Conservation (phyloP, 164 flowering plant species). For the Vitis rotundifolia region DNA sequence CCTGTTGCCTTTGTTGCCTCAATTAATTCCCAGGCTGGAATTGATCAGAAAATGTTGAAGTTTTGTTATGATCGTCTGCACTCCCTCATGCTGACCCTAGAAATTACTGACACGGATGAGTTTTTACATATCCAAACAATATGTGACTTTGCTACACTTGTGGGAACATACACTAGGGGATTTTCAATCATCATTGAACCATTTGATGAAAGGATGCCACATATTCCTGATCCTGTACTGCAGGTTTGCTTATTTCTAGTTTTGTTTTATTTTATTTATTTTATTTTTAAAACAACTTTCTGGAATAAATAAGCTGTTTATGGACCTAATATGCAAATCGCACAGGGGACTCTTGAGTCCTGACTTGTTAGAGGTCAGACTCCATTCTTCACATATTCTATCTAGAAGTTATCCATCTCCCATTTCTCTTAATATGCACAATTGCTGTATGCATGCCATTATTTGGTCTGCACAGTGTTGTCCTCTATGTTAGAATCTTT, state of each 20-base stretch:
- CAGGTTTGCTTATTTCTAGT: conserved; percentile 49
- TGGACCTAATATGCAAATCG: neutral
- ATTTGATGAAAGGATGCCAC: conserved; percentile 99
- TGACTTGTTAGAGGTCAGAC: neutral
- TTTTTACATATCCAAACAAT: conserved; percentile 88
- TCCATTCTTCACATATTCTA: neutral
- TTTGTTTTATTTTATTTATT: neutral
- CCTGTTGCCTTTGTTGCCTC: conserved; percentile 85
- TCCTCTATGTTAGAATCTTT: neutral
- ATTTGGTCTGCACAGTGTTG: neutral
- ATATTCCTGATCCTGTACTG: conserved; percentile 95
- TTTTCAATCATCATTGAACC: conserved; percentile 98
- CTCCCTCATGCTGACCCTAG: conserved; percentile 91
- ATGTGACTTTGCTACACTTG: conserved; percentile 96
- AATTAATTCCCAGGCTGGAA: conserved; percentile 73
- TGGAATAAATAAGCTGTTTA: neutral
- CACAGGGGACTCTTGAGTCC: neutral
- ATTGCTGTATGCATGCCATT: neutral
- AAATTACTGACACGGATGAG: conserved; percentile 95
- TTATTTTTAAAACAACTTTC: neutral
- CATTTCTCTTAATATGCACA: neutral
- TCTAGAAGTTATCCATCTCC: conserved; percentile 1
- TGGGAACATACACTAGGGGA: conserved; percentile 90
- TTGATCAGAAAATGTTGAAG: conserved; percentile 90
- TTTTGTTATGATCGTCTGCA: conserved; percentile 97